Percentiles rank a stretch among this genome's conserved stretches.
Conservation (phyloP, 192 early-diverging fungal species). For the Linnemannia zychae region DNA sequence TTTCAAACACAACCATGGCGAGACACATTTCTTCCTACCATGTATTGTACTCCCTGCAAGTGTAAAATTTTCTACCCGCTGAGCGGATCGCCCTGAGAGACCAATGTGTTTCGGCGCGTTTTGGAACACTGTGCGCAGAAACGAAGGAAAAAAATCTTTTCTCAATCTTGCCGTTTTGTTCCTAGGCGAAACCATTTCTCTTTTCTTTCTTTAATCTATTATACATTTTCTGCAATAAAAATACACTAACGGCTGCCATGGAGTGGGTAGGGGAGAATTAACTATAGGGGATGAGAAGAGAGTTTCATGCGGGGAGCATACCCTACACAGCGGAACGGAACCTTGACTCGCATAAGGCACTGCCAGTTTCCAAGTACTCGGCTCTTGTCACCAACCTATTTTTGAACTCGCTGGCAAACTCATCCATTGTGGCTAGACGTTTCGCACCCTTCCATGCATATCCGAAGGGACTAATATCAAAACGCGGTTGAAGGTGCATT, state of each 20-base stretch:
- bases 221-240: slow-evolving; percentile 14
- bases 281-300: not conserved
- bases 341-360: slow-evolving; percentile 63
- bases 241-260: not conserved
- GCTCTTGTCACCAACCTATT: slow-evolving; percentile 67
- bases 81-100: not conserved
- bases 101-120: slow-evolving; percentile 1
- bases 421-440: slow-evolving; percentile 53
- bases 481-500: not conserved
- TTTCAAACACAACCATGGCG: slow-evolving; percentile 42
- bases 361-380: slow-evolving; percentile 76
- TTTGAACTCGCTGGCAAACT: slow-evolving; percentile 61
- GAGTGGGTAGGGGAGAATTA: not conserved
- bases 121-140: slow-evolving; percentile 7
- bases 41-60: not conserved
- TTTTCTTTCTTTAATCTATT: slow-evolving; percentile 5
- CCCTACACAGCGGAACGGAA: slow-evolving; percentile 55
- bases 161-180: not conserved
- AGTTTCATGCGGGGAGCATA: not conserved
- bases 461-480: slow-evolving; percentile 60
- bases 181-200: not conserved
- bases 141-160: not conserved
- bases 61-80: not conserved
- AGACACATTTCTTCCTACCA: not conserved
- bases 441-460: slow-evolving; percentile 72